Evolutionary conservation across 2,329 filamentous ascomycete genomes (phyloP).

Genomic region (Basipetospora chlamydospora): DNA sequence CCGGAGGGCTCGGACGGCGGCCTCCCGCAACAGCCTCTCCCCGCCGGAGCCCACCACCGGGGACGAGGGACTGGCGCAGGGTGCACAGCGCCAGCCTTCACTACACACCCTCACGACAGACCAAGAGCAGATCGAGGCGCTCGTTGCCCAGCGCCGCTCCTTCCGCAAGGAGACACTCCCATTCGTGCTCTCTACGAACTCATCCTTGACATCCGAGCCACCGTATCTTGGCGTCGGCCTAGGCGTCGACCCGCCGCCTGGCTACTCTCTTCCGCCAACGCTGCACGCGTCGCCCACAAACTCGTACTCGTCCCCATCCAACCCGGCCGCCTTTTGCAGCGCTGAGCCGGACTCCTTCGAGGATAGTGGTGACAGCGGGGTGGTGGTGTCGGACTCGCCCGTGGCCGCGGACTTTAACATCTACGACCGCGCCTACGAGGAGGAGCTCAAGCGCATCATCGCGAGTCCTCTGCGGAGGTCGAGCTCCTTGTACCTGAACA

Average conservation of each 20-base stretch:
- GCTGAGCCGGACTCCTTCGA: constrained; percentile 54
- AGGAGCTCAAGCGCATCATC: constrained; percentile 62
- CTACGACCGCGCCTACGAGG: constrained; percentile 61
- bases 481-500: constrained; percentile 31
- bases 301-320: no score
- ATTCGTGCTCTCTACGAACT: not conserved
- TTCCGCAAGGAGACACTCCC: constrained; percentile 13
- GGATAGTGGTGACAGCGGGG: constrained; percentile 39
- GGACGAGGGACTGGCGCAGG: no score
- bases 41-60: no score
- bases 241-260: constrained; percentile 21
- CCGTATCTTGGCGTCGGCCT: constrained; percentile 12
- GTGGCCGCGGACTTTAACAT: constrained; percentile 73
- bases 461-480: constrained; percentile 24
- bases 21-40: not conserved
- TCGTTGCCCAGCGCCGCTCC: constrained; percentile 31
- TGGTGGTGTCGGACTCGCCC: constrained; percentile 67
- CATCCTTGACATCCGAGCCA: no score
- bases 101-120: no score
- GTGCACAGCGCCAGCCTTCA: no score
- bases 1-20: constrained; percentile 6
- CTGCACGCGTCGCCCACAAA: no score
- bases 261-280: no score
- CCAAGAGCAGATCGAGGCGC: constrained; percentile 32
- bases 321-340: no score